Percentiles rank a stretch among this genome's conserved stretches.
These are phyloP conservation scores for Neofusicoccum ribis DNA, from an alignment of 2,329 filamentous ascomycete genomes.

Conservation along the genomic window DNA sequence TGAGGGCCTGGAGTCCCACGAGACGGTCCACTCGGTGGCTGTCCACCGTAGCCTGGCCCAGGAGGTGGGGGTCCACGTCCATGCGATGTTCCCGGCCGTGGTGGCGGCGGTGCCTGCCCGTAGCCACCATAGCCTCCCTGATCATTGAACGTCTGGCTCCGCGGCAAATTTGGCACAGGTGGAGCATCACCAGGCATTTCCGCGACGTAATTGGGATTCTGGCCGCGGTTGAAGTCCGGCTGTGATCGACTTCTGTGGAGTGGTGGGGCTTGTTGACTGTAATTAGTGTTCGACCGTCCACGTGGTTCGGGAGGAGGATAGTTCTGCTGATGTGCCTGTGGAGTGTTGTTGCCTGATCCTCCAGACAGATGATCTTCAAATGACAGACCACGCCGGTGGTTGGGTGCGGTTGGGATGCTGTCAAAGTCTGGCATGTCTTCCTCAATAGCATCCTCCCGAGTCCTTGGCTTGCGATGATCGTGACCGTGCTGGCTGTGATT, in stretches of 20 bases:
- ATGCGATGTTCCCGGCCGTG: neutral
- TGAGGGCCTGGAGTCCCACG: slow-evolving; percentile 17
- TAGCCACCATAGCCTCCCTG: slow-evolving; percentile 29
- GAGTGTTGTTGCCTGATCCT: slow-evolving; percentile 9
- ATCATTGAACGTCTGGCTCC: slow-evolving; percentile 38
- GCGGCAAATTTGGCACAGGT: slow-evolving; percentile 50
- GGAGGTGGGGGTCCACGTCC: slow-evolving; percentile 21
- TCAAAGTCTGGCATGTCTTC: slow-evolving; percentile 67
- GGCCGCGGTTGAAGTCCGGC: slow-evolving; percentile 54
- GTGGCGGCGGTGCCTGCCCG: slow-evolving; percentile 24
- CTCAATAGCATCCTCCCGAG: slow-evolving; percentile 47
- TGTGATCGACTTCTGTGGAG: slow-evolving; percentile 66
- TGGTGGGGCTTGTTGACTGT: slow-evolving; percentile 31
- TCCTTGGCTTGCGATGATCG: slow-evolving; percentile 22
- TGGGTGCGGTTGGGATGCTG: slow-evolving; percentile 27
- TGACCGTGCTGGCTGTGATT: slow-evolving; percentile 25
- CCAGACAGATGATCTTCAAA: slow-evolving; percentile 26
- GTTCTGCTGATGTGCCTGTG: slow-evolving; percentile 19
- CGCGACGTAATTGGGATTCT: slow-evolving; percentile 53
- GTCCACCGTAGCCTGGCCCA: slow-evolving; percentile 3
- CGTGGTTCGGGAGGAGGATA: slow-evolving; percentile 1
- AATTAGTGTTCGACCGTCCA: slow-evolving; percentile 19
- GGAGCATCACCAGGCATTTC: slow-evolving; percentile 69
- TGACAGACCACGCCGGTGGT: slow-evolving; percentile 24
- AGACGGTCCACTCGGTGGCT: neutral